phyloP scores from a whole-genome alignment of 768 basidiomycete genomes.

The Serendipita sp. region DNA sequence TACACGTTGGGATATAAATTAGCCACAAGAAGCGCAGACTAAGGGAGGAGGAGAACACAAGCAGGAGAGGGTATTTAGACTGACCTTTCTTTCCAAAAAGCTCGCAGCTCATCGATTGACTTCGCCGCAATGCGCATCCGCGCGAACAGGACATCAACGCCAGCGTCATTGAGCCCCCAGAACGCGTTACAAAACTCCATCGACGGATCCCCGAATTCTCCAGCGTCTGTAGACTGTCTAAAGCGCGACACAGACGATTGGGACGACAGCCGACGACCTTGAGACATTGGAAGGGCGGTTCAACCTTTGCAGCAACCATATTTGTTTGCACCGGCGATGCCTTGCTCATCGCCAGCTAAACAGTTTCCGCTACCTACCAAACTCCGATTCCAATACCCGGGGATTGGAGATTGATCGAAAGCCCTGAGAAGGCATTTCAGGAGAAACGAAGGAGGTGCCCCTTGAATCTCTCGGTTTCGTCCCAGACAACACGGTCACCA shows the following conservation, averaged over 20 bases:
- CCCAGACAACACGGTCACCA: no score
- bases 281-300: not conserved
- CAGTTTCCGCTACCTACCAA: no score
- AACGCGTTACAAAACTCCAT: slow-evolving; percentile 94
- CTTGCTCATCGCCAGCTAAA: no score
- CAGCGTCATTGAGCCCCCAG: slow-evolving; percentile 78
- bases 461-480: no score
- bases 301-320: not conserved
- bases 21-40: not conserved
- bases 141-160: slow-evolving; percentile 80
- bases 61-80: not conserved
- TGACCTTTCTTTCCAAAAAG: slow-evolving; percentile 89
- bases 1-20: slow-evolving; percentile 19
- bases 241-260: slow-evolving; percentile 7
- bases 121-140: slow-evolving; percentile 72
- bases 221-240: slow-evolving; percentile 8
- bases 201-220: slow-evolving; percentile 28
- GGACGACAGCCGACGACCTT: not conserved
- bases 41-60: not conserved
- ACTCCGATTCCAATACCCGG: no score
- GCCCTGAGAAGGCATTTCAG: no score
- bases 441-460: no score
- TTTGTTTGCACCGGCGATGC: no score
- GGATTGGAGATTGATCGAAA: no score
- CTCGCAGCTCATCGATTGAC: slow-evolving; percentile 76